Evolutionary conservation across 208 protist species (phyloP).

Genomic region (Acanthamoeba triangularis): DNA sequence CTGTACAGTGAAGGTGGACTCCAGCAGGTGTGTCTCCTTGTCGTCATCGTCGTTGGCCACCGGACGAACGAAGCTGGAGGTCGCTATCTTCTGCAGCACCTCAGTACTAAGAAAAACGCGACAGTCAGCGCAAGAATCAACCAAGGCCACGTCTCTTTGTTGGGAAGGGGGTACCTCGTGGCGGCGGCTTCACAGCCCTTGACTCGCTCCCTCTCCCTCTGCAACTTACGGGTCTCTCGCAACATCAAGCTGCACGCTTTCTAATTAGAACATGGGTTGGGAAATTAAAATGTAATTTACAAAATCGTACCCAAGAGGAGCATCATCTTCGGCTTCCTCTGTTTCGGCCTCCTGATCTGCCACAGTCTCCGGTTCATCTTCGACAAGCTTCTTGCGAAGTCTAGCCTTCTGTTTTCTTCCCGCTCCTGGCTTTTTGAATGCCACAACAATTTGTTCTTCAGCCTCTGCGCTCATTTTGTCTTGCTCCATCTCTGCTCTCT

Average conservation of each 20-base stretch:
- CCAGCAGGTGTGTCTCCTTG: background rate
- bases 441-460: background rate
- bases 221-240: constrained; percentile 15
- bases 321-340: constrained; percentile 23
- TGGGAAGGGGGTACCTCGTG: background rate
- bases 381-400: background rate
- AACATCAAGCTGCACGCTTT: background rate
- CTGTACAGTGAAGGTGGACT: constrained; percentile 48
- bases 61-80: background rate
- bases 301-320: background rate
- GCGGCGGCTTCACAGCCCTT: constrained; percentile 5
- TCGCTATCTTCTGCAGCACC: constrained; percentile 14
- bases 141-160: background rate
- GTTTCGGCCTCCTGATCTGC: background rate
- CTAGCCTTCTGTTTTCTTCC: background rate
- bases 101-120: background rate
- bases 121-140: background rate
- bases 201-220: constrained; percentile 4
- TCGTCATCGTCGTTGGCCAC: constrained; percentile 3
- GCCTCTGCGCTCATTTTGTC: background rate
- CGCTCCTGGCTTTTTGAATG: background rate
- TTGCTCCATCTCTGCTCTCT: background rate
- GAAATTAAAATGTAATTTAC: background rate
- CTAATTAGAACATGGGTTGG: background rate
- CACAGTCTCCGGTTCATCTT: background rate